Evolutionary conservation across 352 stramenopile species (phyloP).

Genomic region (Phytophthora tentaculata): DNA sequence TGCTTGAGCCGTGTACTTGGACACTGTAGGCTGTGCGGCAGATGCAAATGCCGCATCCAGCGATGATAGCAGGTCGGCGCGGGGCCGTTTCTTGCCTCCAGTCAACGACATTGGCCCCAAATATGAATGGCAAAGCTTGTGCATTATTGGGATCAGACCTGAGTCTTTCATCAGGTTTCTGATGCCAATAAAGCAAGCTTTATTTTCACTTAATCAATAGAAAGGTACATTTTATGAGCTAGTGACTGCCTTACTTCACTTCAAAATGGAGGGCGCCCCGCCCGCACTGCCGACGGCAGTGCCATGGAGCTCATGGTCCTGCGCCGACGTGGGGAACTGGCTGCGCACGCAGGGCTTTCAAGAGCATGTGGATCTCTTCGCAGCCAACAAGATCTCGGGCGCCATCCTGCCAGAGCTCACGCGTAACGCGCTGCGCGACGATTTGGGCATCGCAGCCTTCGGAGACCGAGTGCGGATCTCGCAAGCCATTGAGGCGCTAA

Average conservation of each 20-base stretch:
- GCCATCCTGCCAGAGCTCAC: constrained; percentile 67
- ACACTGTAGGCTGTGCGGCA: constrained; percentile 35
- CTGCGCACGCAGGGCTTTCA: constrained; percentile 36
- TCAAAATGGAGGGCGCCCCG: constrained; percentile 31
- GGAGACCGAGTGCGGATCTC: constrained; percentile 66
- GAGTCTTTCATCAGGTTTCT: constrained; percentile 2
- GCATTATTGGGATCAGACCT: constrained; percentile 28
- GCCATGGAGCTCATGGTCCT: constrained; percentile 46
- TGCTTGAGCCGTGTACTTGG: constrained; percentile 78
- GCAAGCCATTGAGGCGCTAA: constrained; percentile 62
- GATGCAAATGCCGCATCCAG: constrained; percentile 75
- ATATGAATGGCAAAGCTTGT: too few relatives aligned
- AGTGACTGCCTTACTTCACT: constrained; percentile 20
- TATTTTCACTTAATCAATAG: constrained; percentile 9
- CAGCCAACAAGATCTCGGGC: constrained; percentile 61
- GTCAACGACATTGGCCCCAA: constrained; percentile 15
- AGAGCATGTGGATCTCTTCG: constrained; percentile 50
- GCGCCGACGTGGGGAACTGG: constrained; percentile 47
- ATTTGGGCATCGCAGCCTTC: constrained; percentile 67
- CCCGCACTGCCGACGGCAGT: neutral
- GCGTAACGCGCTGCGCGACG: constrained; percentile 67
- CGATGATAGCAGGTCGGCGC: constrained; percentile 75
- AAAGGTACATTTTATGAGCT: constrained; percentile 10
- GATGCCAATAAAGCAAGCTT: constrained; percentile 25
- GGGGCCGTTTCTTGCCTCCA: constrained; percentile 64